Evolutionary conservation across 1,284 basidiomycete species (phyloP), one percentile per base, ranked within the genome.

Genomic region (Cryptococcus sp.): DNA sequence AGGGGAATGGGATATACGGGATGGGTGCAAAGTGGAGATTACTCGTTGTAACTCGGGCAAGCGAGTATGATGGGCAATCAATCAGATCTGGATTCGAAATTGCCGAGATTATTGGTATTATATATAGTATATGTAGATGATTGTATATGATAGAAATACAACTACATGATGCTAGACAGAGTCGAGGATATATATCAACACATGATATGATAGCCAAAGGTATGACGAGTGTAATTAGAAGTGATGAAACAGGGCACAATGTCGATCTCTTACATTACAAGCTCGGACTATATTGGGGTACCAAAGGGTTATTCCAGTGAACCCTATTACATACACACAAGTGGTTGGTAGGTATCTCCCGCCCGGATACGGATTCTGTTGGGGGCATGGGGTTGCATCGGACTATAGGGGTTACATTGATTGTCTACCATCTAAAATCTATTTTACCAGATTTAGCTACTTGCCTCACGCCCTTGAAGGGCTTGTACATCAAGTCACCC

Each of bases 391-490:
- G 32, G n/a, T 5, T 28, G 28, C 28, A 28, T 28, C 28, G 28
- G 28, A 28, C 28, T 28, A 28, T 28, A 11, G 11, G 28, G 28
- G 43, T 21, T 11, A 5, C 4, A 28, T 28, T n/a, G n/a, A n/a
- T n/a, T n/a, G 32, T n/a, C 45, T 46, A 76, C 74, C 73, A 75
- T 28, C 74, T 48, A 19, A 73, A 70, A 46, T 75, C 74, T 9
- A 73, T 61, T 34, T 61, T 63, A 1, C 73, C 74, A 10, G 72
- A 69, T 31, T 59, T 59, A 2, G 67, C 65, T 14, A 69, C 50
- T 49, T 66, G 68, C 45, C 74, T 60, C 4, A 78, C 72, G 11
- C 78, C 77, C 73, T 91, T 94, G 78, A 88, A 92, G 14, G 83
- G 76, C 52, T 75, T 71, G 64, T 79, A 78, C 50, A 66, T 74